phyloP scores from a whole-genome alignment of 305 asterid species.

The Solanum aculeatissimum region DNA sequence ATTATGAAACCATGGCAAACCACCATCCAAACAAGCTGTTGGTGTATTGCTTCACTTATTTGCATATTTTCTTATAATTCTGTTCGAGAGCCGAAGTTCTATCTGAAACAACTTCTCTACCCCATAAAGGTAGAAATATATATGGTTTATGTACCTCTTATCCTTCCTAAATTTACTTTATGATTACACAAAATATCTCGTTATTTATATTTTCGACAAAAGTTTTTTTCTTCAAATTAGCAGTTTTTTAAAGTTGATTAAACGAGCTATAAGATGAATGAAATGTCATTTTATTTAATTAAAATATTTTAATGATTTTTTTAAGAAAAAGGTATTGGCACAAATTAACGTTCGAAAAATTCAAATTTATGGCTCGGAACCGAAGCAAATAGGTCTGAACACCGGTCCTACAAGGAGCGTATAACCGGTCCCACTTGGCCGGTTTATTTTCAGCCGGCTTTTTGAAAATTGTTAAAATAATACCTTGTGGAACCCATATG shows the following conservation, averaged over 20 bases:
- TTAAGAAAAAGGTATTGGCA: not conserved
- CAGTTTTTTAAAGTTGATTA: not conserved
- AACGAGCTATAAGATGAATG: not conserved
- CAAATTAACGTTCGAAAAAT: constrained; percentile 50
- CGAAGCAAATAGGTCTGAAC: constrained; percentile 14
- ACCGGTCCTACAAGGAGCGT: not conserved
- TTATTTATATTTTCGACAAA: too few relatives aligned
- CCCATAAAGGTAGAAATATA: not conserved
- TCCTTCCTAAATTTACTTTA: not conserved
- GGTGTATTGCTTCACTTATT: too few relatives aligned
- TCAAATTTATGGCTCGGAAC: constrained; percentile 54
- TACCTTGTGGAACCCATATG: not conserved
- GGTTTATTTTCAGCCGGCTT: not conserved
- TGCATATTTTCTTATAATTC: not conserved
- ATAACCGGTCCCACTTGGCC: not conserved
- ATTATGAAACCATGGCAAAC: too few relatives aligned
- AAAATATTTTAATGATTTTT: not conserved
- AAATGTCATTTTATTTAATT: not conserved
- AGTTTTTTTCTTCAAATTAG: not conserved
- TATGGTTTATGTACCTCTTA: not conserved
- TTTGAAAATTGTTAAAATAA: not conserved
- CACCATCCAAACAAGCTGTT: too few relatives aligned
- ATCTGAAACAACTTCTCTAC: too few relatives aligned
- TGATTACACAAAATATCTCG: not conserved
- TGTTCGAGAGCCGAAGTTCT: rapidly evolving